These are phyloP conservation scores for Aspergillus pseudotamarii DNA, from an alignment of 2,329 filamentous ascomycete genomes.

Conservation along the genomic window DNA sequence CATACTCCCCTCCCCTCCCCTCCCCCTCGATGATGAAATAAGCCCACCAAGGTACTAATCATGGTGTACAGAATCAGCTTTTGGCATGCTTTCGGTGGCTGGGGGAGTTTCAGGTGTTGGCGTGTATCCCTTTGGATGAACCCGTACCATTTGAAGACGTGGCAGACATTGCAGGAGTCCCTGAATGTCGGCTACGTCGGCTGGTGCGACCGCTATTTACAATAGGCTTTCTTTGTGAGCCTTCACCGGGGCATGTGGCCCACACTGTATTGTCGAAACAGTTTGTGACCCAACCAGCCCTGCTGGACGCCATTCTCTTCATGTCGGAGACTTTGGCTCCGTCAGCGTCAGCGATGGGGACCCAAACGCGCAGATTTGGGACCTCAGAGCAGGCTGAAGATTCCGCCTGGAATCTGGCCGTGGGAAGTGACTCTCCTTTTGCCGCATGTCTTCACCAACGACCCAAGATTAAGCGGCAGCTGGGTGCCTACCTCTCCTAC, in stretches of 20 bases:
- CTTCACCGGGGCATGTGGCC: conserved; percentile 34
- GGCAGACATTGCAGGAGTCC: conserved; percentile 45
- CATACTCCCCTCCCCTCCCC: background rate
- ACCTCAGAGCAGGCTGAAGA: too few relatives aligned
- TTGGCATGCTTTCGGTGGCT: conserved; percentile 49
- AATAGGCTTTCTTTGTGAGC: conserved; percentile 41
- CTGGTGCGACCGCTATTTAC: conserved; percentile 39
- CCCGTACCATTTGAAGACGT: conserved; percentile 44
- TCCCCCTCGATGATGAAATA: too few relatives aligned
- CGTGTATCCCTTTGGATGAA: conserved; percentile 46
- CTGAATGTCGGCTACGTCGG: conserved; percentile 41
- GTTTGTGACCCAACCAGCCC: conserved; percentile 39
- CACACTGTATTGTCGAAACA: conserved; percentile 44
- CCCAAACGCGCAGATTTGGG: too few relatives aligned
- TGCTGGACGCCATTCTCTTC: conserved; percentile 45
- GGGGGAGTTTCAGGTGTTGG: conserved; percentile 48
- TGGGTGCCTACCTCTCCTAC: background rate
- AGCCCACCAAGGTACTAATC: background rate
- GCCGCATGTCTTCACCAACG: conserved; percentile 8
- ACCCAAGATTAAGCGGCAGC: conserved; percentile 2
- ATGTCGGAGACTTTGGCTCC: conserved; percentile 40
- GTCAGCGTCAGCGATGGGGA: conserved; percentile 38
- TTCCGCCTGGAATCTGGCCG: conserved; percentile 3
- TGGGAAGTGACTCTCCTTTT: conserved; percentile 11
- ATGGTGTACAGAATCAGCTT: conserved; percentile 23